phyloP scores from a whole-genome alignment of 257 asterid species.

The Echites panduratus region DNA sequence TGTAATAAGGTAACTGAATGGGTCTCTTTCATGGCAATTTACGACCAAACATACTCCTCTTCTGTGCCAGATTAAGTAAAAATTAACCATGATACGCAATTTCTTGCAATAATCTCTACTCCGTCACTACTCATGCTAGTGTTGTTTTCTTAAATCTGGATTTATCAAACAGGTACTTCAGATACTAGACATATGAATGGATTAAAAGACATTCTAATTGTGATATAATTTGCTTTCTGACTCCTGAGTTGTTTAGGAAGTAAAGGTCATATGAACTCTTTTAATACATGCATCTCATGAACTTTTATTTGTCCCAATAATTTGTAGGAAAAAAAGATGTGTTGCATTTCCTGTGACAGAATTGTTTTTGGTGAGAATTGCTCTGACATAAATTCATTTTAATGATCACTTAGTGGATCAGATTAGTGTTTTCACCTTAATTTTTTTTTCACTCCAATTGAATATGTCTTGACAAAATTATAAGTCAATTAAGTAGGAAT shows the following conservation, averaged over 20 bases:
- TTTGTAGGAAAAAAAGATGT: neutral
- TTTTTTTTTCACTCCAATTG: neutral
- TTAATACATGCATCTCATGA: neutral
- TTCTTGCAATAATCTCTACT: neutral
- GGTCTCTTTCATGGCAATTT: neutral
- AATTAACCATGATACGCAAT: neutral
- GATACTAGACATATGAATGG: neutral
- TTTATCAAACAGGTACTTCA: neutral
- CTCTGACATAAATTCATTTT: neutral
- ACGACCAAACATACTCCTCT: neutral
- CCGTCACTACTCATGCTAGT: neutral
- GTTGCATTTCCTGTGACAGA: neutral
- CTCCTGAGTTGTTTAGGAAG: neutral
- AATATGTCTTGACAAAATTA: neutral
- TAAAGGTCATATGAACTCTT: neutral
- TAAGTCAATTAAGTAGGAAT: neutral
- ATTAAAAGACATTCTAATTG: neutral
- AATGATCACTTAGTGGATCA: neutral
- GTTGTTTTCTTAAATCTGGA: neutral
- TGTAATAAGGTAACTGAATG: constrained; percentile 52
- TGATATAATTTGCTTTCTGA: neutral
- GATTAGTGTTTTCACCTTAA: neutral
- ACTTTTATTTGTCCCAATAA: neutral
- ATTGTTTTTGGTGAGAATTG: neutral
- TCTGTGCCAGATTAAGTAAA: neutral